Evolutionary conservation across 2,329 filamentous ascomycete species (phyloP).

Genomic region (Mycogone perniciosa): DNA sequence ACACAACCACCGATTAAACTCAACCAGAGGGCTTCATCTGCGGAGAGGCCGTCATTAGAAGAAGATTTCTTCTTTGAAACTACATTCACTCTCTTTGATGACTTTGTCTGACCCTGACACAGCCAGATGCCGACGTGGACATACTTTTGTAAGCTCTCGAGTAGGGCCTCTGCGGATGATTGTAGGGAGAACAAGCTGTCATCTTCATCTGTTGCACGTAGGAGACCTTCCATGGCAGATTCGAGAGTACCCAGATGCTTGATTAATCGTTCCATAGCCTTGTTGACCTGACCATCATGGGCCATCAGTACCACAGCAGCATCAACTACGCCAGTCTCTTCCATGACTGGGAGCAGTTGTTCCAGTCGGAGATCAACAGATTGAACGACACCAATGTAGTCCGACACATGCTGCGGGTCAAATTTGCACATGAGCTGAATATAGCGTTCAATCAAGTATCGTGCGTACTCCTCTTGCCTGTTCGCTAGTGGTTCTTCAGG

Average conservation of each 20-base stretch:
- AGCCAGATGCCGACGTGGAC: constrained; percentile 91
- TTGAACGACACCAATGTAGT: constrained; percentile 73
- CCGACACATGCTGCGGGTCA: constrained; percentile 72
- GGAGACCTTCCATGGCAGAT: constrained; percentile 66
- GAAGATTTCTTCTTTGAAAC: constrained; percentile 46
- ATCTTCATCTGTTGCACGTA: constrained; percentile 51
- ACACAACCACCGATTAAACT: constrained; percentile 55
- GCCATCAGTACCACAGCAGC: constrained; percentile 88
- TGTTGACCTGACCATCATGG: constrained; percentile 73
- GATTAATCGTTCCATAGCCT: constrained; percentile 81
- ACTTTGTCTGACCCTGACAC: constrained; percentile 77
- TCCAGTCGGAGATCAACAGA: constrained; percentile 74
- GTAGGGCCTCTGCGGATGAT: constrained; percentile 64
- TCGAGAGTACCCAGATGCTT: constrained; percentile 74
- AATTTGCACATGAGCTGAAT: constrained; percentile 87
- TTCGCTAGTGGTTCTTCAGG: constrained; percentile 34
- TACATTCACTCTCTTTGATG: constrained; percentile 38
- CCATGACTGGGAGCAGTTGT: constrained; percentile 76
- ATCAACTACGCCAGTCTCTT: constrained; percentile 83
- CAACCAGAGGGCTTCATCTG: constrained; percentile 54
- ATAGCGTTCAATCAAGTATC: constrained; percentile 72
- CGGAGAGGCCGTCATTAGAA: constrained; percentile 38
- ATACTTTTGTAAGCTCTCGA: constrained; percentile 80
- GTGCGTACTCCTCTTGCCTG: constrained; percentile 34
- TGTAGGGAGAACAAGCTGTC: constrained; percentile 47